A percentile compares a stretch with the other conserved stretches of the same genome.
phyloP scores from a whole-genome alignment of 176 grass and related monocot species.

The Pontederia crassipes region DNA sequence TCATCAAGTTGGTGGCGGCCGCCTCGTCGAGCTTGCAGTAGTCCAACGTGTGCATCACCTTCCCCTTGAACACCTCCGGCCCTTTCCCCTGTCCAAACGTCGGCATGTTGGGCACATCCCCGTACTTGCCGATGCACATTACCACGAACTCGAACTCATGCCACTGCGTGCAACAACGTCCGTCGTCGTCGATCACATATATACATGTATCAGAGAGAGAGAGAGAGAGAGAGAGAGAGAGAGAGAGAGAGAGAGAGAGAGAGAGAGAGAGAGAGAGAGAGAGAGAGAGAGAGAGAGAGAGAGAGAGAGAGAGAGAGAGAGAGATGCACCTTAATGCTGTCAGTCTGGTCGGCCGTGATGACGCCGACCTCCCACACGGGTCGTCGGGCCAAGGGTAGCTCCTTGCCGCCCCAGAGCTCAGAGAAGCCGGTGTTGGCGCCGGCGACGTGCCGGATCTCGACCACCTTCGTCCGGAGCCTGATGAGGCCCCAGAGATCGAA shows the following conservation, averaged over 20 bases:
- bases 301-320: background rate
- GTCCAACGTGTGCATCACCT: conserved; percentile 60
- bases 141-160: conserved; percentile 88
- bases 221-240: background rate
- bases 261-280: background rate
- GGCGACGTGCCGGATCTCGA: conserved; percentile 64
- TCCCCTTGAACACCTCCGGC: too few species aligned
- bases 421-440: conserved; percentile 22
- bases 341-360: conserved; percentile 13
- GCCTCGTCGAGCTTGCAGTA: conserved; percentile 86
- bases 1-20: conserved; percentile 55
- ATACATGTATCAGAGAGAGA: background rate
- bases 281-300: background rate
- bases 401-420: conserved; percentile 59
- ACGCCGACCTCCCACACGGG: conserved; percentile 87
- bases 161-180: conserved; percentile 18
- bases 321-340: conserved; percentile 35
- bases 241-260: background rate
- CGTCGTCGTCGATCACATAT: background rate
- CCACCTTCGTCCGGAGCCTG: conserved; percentile 50
- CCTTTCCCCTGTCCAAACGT: too few species aligned
- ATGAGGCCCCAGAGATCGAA: conserved; percentile 24
- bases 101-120: too few species aligned
- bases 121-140: conserved; percentile 27
- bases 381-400: conserved; percentile 30